Evolutionary conservation across 1,139 yeast genomes (phyloP).

Genomic region (Petasospora fabianii): DNA sequence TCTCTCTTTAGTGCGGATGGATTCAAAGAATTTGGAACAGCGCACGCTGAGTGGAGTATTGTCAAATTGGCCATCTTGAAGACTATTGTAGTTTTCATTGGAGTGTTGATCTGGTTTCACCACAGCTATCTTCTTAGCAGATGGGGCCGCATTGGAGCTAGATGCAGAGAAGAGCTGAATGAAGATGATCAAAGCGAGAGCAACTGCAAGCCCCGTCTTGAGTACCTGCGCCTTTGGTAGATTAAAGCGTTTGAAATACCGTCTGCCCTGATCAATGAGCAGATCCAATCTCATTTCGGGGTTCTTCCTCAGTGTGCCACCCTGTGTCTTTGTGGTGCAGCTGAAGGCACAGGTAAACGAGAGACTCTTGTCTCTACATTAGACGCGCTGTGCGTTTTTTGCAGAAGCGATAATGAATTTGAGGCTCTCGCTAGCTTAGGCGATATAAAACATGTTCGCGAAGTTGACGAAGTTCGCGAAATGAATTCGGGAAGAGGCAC

Average conservation of each 20-base stretch:
- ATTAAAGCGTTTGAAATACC: constrained; percentile 4
- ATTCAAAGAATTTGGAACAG: constrained; percentile 10
- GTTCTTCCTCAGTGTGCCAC: not conserved
- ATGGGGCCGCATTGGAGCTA: not conserved
- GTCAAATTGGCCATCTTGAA: not conserved
- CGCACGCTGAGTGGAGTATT: constrained; percentile 4
- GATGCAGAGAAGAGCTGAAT: constrained; percentile 3
- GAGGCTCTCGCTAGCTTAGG: too few relatives aligned
- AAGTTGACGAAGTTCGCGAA: too few relatives aligned
- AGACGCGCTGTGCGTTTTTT: too few relatives aligned
- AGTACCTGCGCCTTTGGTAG: constrained; percentile 6
- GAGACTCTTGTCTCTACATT: too few relatives aligned
- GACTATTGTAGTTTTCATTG: constrained; percentile 10
- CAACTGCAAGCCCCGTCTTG: constrained; percentile 5
- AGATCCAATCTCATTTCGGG: constrained; percentile 3
- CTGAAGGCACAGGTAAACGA: too few relatives aligned
- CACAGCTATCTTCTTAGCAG: constrained; percentile 6
- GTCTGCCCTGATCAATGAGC: constrained; percentile 3
- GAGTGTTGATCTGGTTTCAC: constrained; percentile 10
- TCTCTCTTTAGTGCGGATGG: constrained; percentile 5
- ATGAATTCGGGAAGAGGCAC: too few relatives aligned
- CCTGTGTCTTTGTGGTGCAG: too few relatives aligned
- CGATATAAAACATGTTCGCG: too few relatives aligned
- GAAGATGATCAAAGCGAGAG: constrained; percentile 6
- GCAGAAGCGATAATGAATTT: too few relatives aligned